Evolutionary conservation across 352 stramenopile genomes (phyloP).

Genomic region (Phytophthora pisi): DNA sequence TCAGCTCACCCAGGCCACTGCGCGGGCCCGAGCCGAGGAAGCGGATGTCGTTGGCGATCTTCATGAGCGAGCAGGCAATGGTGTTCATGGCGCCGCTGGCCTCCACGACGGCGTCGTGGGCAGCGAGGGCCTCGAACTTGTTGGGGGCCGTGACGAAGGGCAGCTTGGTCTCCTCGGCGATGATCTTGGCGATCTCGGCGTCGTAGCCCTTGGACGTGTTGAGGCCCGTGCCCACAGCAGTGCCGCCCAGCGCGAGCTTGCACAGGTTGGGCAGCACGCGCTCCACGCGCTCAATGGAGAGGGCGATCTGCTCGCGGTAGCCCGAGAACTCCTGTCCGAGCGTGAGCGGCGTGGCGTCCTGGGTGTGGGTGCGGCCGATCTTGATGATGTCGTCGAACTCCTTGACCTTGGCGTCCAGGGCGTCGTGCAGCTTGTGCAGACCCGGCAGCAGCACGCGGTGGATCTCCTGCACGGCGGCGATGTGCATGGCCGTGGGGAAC

Average conservation of each 20-base stretch:
- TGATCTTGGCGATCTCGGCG: conserved; percentile 91
- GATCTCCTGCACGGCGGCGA: conserved; percentile 91
- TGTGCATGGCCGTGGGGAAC: conserved; percentile 98
- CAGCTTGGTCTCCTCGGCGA: conserved; percentile 92
- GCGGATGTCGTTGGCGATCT: conserved; percentile 81
- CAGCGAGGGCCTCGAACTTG: conserved; percentile 92
- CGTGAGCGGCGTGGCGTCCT: conserved; percentile 96
- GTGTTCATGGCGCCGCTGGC: conserved; percentile 75
- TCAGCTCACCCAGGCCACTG: conserved; percentile 66
- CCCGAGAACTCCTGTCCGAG: conserved; percentile 97
- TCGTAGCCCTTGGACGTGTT: conserved; percentile 95
- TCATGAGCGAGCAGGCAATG: conserved; percentile 76
- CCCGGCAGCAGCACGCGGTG: conserved; percentile 71
- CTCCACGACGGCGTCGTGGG: conserved; percentile 72
- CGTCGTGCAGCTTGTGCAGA: conserved; percentile 80
- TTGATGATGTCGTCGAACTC: conserved; percentile 97
- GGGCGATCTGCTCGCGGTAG: conserved; percentile 93
- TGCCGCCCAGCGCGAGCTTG: conserved; percentile 94
- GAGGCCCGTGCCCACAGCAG: conserved; percentile 94
- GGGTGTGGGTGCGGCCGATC: conserved; percentile 96
- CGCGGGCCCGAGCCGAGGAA: conserved; percentile 70
- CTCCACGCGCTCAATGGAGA: conserved; percentile 91
- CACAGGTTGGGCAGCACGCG: conserved; percentile 85
- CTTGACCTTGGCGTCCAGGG: conserved; percentile 87
- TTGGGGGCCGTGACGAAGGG: conserved; percentile 97